Evolutionary conservation across 1,139 yeast genomes (phyloP).

Genomic region (Yamadazyma sp.): DNA sequence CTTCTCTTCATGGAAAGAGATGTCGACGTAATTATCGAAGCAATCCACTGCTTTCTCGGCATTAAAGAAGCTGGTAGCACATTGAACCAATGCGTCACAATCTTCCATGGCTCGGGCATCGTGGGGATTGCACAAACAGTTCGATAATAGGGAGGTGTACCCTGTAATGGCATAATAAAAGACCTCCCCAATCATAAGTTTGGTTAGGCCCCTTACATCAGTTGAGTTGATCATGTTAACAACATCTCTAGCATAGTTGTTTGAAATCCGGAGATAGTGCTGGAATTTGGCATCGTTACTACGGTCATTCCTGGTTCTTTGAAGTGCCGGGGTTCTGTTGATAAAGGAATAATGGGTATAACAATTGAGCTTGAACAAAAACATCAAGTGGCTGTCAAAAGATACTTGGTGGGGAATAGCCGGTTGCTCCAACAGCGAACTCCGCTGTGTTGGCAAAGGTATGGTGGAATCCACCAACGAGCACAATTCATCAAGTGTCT

Average conservation of each 20-base stretch:
- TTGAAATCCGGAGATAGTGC: constrained; percentile 21
- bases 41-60: constrained; percentile 1
- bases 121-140: constrained; percentile 29
- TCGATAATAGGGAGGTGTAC: constrained; percentile 28
- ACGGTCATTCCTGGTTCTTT: constrained; percentile 11
- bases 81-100: constrained; percentile 25
- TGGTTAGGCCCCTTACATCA: constrained; percentile 17
- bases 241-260: constrained; percentile 35
- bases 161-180: constrained; percentile 33
- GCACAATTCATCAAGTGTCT: constrained; percentile 18
- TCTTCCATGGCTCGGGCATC: constrained; percentile 22
- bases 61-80: constrained; percentile 15
- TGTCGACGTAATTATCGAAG: background rate
- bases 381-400: background rate
- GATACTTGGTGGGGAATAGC: background rate
- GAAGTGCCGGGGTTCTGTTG: constrained; percentile 26
- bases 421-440: background rate
- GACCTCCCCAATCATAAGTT: constrained; percentile 32
- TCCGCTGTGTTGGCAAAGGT: constrained; percentile 9
- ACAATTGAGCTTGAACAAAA: constrained; percentile 19
- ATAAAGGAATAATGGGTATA: constrained; percentile 35
- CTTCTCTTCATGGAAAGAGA: constrained; percentile 16
- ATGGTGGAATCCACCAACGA: constrained; percentile 20
- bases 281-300: constrained; percentile 13
- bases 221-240: constrained; percentile 22